Percentiles rank a stretch among this genome's conserved stretches.
Evolutionary conservation across 2,329 filamentous ascomycete species (phyloP).

Genomic region (Trichoderma asperellum): DNA sequence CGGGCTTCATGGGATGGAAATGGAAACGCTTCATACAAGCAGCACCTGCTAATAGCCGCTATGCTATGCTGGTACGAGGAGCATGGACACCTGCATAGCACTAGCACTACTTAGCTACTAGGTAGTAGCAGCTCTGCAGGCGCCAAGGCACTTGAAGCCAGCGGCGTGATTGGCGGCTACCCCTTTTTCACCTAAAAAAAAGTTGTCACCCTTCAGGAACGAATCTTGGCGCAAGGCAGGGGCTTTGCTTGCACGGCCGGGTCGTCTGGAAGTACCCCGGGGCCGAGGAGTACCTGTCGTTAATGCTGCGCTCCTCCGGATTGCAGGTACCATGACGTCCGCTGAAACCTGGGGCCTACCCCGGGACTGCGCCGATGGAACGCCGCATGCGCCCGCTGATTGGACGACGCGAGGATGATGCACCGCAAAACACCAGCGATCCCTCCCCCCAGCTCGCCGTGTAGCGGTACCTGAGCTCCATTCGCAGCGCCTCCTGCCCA

Average conservation of each 20-base stretch:
- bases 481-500: conserved; percentile 19
- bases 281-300: conserved; percentile 5
- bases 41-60: not conserved
- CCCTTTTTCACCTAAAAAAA: conserved; percentile 25
- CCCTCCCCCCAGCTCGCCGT: conserved; percentile 1
- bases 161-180: conserved; percentile 27
- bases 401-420: conserved; percentile 24
- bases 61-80: not conserved
- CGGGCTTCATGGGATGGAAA: not conserved
- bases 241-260: not conserved
- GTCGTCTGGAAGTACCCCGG: conserved; percentile 10
- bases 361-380: conserved; percentile 20
- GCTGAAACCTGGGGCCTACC: conserved; percentile 27
- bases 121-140: conserved; percentile 1
- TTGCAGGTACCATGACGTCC: conserved; percentile 21
- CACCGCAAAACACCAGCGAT: conserved; percentile 26
- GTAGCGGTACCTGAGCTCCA: conserved; percentile 3
- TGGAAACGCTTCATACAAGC: not conserved
- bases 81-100: not conserved
- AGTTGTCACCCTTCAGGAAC: conserved; percentile 29
- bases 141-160: conserved; percentile 18
- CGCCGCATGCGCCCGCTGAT: conserved; percentile 21
- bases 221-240: conserved; percentile 24
- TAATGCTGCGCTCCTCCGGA: not conserved
- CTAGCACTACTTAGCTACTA: not conserved